Evolutionary conservation across 352 stramenopile genomes (phyloP).

Genomic region (Phytophthora citricola): DNA sequence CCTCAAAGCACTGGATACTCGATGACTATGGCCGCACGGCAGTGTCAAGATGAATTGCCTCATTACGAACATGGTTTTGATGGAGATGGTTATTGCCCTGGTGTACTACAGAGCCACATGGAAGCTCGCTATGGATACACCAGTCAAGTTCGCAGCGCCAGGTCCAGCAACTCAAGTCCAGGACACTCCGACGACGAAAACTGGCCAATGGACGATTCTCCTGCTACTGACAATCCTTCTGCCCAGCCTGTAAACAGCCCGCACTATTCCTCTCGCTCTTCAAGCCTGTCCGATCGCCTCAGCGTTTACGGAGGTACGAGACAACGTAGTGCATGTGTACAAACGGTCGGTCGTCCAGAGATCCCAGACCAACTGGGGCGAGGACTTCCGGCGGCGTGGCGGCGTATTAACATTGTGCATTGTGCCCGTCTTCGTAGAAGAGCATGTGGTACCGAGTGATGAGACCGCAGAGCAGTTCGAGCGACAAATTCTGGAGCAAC

Average conservation of each 20-base stretch:
- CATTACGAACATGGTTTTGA: constrained; percentile 44
- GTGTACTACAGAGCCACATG: constrained; percentile 21
- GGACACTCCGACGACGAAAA: constrained; percentile 40
- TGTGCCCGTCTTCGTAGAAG: constrained; percentile 39
- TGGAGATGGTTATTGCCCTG: constrained; percentile 44
- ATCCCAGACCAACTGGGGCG: constrained; percentile 19
- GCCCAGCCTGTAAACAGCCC: constrained; percentile 55
- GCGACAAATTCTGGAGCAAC: constrained; percentile 63
- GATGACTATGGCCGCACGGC: constrained; percentile 37
- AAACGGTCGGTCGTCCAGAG: constrained; percentile 20
- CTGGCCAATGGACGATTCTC: constrained; percentile 29
- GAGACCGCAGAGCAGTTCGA: constrained; percentile 46
- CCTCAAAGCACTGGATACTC: constrained; percentile 33
- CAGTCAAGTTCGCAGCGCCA: constrained; percentile 18
- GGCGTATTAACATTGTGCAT: constrained; percentile 32
- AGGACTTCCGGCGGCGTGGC: constrained; percentile 17
- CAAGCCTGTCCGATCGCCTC: constrained; percentile 58
- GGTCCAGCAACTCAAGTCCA: constrained; percentile 41
- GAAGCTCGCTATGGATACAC: constrained; percentile 15
- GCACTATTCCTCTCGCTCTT: constrained; percentile 74
- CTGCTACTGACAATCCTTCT: constrained; percentile 20
- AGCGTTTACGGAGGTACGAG: constrained; percentile 59
- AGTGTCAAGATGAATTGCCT: constrained; percentile 35
- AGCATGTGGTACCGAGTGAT: constrained; percentile 38
- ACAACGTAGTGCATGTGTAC: constrained; percentile 24